Evolutionary conservation across 192 early-diverging fungal genomes (phyloP).

Genomic region (Geranomyces michiganensis): DNA sequence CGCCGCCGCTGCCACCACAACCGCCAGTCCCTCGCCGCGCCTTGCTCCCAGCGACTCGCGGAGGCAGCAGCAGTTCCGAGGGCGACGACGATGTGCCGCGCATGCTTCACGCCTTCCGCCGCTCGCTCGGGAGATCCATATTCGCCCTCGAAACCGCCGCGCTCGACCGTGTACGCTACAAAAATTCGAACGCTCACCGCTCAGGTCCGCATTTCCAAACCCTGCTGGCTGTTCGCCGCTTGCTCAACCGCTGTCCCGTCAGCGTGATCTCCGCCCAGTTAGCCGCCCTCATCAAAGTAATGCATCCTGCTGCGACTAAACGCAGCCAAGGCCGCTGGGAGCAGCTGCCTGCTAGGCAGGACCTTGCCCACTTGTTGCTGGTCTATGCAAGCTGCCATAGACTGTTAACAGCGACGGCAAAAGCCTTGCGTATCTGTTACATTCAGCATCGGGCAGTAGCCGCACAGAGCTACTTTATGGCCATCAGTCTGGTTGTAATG

Average conservation of each 20-base stretch:
- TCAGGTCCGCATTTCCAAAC: slow-evolving; percentile 22
- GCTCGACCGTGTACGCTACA: slow-evolving; percentile 28
- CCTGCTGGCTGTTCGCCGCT: slow-evolving; percentile 3
- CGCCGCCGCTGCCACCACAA: neutral
- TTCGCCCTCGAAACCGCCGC: slow-evolving; percentile 5
- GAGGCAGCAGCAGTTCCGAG: neutral
- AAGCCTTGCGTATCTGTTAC: neutral
- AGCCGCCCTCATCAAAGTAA: neutral
- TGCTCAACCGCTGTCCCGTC: neutral
- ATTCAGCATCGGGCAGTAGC: neutral
- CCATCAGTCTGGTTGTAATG: slow-evolving; percentile 13
- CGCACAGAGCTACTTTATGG: slow-evolving; percentile 27
- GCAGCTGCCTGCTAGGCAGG: neutral
- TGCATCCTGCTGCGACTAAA: slow-evolving; percentile 23
- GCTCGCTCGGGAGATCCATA: slow-evolving; percentile 1
- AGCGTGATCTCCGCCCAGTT: neutral
- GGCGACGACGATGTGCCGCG: slow-evolving; percentile 18
- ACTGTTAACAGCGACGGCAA: neutral
- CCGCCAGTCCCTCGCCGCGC: neutral
- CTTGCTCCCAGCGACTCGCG: neutral
- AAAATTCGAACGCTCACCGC: slow-evolving; percentile 23
- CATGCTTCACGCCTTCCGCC: slow-evolving; percentile 3
- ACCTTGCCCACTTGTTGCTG: slow-evolving; percentile 4
- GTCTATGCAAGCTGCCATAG: neutral
- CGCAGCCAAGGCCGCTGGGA: slow-evolving; percentile 11